Conservation (phyloP, 2,329 filamentous ascomycete genomes). For the Talaromyces sp. region DNA sequence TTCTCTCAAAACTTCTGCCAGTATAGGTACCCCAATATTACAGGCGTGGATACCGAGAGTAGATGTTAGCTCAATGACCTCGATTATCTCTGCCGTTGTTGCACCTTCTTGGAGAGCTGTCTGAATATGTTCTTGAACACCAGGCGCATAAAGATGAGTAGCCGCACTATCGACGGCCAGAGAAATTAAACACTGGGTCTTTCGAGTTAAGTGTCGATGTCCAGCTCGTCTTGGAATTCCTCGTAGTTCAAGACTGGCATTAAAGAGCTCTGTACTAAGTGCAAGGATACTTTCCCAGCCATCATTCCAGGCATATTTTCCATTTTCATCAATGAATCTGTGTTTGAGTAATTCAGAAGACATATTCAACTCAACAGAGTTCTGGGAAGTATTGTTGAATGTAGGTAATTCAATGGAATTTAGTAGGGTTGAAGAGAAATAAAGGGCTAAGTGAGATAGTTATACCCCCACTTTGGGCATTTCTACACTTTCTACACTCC, state of each 20-base stretch:
- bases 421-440: background rate
- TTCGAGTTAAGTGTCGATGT: background rate
- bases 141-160: conserved; percentile 42
- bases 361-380: background rate
- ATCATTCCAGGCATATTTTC: background rate
- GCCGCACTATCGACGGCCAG: conserved; percentile 37
- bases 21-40: conserved; percentile 42
- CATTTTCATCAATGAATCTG: background rate
- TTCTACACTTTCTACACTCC: background rate
- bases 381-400: background rate
- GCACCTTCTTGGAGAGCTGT: conserved; percentile 38
- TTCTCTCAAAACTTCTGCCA: conserved; percentile 44
- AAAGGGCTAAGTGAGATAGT: background rate
- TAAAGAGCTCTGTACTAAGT: conserved; percentile 1
- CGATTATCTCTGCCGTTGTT: conserved; percentile 38
- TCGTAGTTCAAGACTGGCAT: background rate
- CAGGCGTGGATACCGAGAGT: conserved; percentile 45
- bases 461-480: background rate
- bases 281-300: conserved; percentile 1
- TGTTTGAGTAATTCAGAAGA: background rate
- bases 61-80: conserved; percentile 40
- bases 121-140: conserved; percentile 37
- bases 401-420: background rate
- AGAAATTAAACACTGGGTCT: background rate
- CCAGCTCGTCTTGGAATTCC: conserved; percentile 1